These are phyloP conservation scores for Diaporthe helianthi DNA, from an alignment of 2,329 filamentous ascomycete species.

Conservation along the genomic window DNA sequence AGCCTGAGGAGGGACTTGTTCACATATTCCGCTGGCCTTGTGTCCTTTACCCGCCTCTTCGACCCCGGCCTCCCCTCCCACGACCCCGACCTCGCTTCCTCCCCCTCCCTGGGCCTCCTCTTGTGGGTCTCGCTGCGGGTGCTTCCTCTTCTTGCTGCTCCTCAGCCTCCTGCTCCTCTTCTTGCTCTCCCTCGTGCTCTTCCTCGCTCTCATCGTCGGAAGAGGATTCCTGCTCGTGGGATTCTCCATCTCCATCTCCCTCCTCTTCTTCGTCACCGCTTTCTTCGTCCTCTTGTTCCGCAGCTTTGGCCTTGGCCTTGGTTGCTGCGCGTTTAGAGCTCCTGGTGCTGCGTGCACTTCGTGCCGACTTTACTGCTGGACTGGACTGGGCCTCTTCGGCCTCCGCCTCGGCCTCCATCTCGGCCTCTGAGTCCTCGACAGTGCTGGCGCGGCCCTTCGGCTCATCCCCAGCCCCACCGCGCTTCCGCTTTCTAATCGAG, in stretches of 20 bases:
- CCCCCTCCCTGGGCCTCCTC: constrained; percentile 45
- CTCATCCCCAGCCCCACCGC: constrained; percentile 45
- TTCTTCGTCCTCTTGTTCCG: constrained; percentile 44
- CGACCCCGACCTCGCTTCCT: constrained; percentile 45
- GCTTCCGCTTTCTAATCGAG: constrained; percentile 54
- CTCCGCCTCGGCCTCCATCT: constrained; percentile 43
- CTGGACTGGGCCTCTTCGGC: constrained; percentile 45
- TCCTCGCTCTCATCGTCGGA: constrained; percentile 37
- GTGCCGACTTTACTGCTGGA: constrained; percentile 48
- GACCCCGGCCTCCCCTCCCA: constrained; percentile 38
- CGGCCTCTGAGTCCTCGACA: constrained; percentile 60
- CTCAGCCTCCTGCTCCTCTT: constrained; percentile 30
- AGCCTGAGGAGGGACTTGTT: background rate
- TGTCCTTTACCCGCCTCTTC: constrained; percentile 12
- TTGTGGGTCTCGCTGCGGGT: constrained; percentile 47
- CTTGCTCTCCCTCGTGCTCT: constrained; percentile 40
- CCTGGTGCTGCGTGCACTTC: constrained; percentile 46
- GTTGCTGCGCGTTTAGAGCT: constrained; percentile 52
- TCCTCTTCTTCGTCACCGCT: constrained; percentile 43
- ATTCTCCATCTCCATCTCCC: constrained; percentile 48
- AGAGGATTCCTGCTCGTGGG: constrained; percentile 43
- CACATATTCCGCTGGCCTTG: background rate
- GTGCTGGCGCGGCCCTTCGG: constrained; percentile 54
- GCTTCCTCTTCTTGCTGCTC: constrained; percentile 45
- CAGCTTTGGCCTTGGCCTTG: constrained; percentile 48